Base-by-base conservation (phyloP, 2,329 filamentous ascomycete genomes). In the Arthroderma uncinatum region DNA sequence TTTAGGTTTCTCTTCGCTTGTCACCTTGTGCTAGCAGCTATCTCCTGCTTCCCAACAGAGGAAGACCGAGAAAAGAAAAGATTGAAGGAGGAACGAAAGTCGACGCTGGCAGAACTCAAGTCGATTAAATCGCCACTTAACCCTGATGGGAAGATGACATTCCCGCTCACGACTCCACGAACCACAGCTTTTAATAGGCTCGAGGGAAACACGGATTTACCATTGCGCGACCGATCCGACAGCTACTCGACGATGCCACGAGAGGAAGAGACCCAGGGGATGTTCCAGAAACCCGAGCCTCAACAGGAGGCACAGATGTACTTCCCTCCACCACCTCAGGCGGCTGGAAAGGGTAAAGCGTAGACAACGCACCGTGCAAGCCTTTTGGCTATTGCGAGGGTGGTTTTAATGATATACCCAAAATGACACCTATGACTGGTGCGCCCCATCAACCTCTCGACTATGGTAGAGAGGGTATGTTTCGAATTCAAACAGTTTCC, bases 1-100 rank as follows among this genome's bases (percentile, higher is more conserved):
- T 25, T 14, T 19, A 82, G 80, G 47, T 62, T 72, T 6, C 70
- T 82, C 37, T 82, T 81, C 66, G 66, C 71, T 40, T 63, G 72
- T 53, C 76, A 80, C 62, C 60, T 80, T 61, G 61, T 74, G 59
- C 62, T 82, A 48, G 73, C 75, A 44, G 57, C 77, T 47, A 75
- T 74, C 62, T 79, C 76, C 42, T 73, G 76, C 61, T 72, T 77
- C 62, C 67, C 71, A 16, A 74, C 71, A 3, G 65, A 70, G 50
- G 69, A 70, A 57, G 72, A 73, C 59, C 67, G 65, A 9, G 66
- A 66, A 37, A 60, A 54, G 39, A 56, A 61, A 33, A 55, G 30
- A 10, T 61, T 68, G 54, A 61, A 67, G 39, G 58, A 68, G 28
- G 69, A 71, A 61, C 64, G 65, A 58, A 63, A 69, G 56, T 65